Base-by-base conservation (phyloP, 495 filamentous ascomycete genomes). In the Bacidia rubella region DNA sequence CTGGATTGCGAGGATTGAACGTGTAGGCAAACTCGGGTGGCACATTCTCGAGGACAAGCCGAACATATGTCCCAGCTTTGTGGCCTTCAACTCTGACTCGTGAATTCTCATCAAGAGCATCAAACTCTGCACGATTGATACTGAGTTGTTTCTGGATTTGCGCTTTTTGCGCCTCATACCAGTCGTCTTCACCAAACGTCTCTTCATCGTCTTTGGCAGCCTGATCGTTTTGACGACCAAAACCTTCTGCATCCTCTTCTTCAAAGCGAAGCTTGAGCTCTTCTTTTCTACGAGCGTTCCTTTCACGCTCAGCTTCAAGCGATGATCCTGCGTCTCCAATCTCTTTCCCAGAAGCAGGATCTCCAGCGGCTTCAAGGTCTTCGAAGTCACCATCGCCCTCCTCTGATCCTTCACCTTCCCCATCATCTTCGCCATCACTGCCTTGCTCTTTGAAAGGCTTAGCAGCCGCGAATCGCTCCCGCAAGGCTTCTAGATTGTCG, bases 141-240 rank as follows among this genome's bases (percentile, higher is more conserved):
- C 86, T 80, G 44, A 87, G 72, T 65, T 97, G 93, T 68, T 94
- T 96, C 65, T 96, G 85, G 54, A 97, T 76, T 59, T 84, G 77
- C 22, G 93, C 88, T 65, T 98, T 98, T 62, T 98, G 93, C 22
- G 86, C 75, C 62, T 97, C 90, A 63, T 97, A 97, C 93, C 93
- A 98, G 41, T 97, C 87, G 60, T 98, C 92, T 67, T 97, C 90
- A 27, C 87, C 93, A 60, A 95, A 97, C 61, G 92, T 79, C 44
- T 77, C 74, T 38, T 87, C 75, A 0, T 59, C 62, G 27, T 76
- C 66, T 15, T 73, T 73, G 17, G 74, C 81, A 25, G 70, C 75
- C 59, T 80, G 77, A 20, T 79, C 78, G 41, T 80, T 78, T 11
- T 85, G 79, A 58, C 94, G 95, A 21, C 79, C 79, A 59, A 94